Percentiles rank a stretch among this genome's conserved stretches.
These are phyloP conservation scores for Backusella sp. DNA, from an alignment of 192 early-diverging fungal species.

Conservation along the genomic window DNA sequence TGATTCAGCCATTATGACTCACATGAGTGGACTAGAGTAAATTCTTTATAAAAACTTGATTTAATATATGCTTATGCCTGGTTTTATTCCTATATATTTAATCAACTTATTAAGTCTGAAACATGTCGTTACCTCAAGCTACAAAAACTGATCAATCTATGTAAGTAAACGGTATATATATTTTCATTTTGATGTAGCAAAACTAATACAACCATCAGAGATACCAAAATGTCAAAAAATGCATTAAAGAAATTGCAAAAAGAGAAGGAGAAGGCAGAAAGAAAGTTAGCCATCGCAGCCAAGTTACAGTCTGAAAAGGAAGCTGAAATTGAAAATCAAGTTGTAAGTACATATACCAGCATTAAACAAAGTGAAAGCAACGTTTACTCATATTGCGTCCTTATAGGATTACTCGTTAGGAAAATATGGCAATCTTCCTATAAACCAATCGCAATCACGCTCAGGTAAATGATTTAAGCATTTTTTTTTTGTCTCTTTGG, in stretches of 20 bases:
- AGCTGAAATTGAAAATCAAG: constrained; percentile 55
- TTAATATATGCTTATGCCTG: not conserved
- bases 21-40: not conserved
- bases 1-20: constrained; percentile 1
- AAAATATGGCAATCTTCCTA: constrained; percentile 80
- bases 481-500: too few species aligned
- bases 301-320: constrained; percentile 68
- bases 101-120: not conserved
- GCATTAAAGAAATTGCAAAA: constrained; percentile 93
- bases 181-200: not conserved
- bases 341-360: constrained; percentile 19
- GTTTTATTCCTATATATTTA: not conserved
- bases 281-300: constrained; percentile 55
- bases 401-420: constrained; percentile 74
- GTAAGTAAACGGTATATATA: not conserved
- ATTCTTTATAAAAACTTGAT: not conserved
- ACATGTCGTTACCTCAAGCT: not conserved
- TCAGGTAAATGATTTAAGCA: constrained; percentile 42
- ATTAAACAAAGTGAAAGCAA: not conserved
- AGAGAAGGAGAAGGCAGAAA: constrained; percentile 84
- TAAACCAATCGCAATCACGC: constrained; percentile 84
- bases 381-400: not conserved
- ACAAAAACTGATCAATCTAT: not conserved
- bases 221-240: constrained; percentile 86
- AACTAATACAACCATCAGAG: constrained; percentile 58